Evolutionary conservation across 192 early-diverging fungal genomes (phyloP), one percentile per base, ranked within the genome.

Genomic region (Diversispora eburnea): DNA sequence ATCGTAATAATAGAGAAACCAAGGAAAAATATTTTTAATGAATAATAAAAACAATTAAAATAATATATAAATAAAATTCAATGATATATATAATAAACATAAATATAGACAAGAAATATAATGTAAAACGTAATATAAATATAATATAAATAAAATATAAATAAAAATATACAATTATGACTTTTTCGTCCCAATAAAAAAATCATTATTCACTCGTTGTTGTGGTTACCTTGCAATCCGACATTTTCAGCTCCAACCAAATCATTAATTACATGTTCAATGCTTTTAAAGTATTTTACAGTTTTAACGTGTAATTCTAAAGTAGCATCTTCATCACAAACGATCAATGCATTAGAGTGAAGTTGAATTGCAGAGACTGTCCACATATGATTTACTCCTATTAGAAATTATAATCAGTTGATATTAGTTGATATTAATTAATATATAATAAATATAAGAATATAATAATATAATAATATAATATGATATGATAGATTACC

Each of bases 371-470:
- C 92, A 39, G 90, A 92, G 46, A 94, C 91, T 25, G 91, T 92
- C 90, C 90, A 94, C 91, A 94, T 94, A 81, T 93, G 91, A 84
- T 94, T 94, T 57, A 94, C 89, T 25, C 91, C 89, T 74, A 88
- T 33, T 33, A 33, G 2, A 33, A 33, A 33, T 33, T 33, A 33
- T 33, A 33, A 33, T 33, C 25, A 33, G 25, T 33, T 33, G 2
- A 33, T 33, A 33, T n/a, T n/a, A n/a, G n/a, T n/a, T n/a, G n/a
- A n/a, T n/a, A n/a, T n/a, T n/a, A n/a, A n/a, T n/a, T n/a, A n/a
- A n/a, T n/a, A n/a, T n/a, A 33, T 33, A 33, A 33, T 33, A 33
- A 33, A 1, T 1, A 33, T 33, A 33, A 33, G 0, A 33, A 33
- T 33, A 33, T 33, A 33, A 33, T 33, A 33, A 33, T 33, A 33